A percentile compares a stretch with the other conserved stretches of the same genome.
phyloP scores from a whole-genome alignment of 1,284 basidiomycete genomes.

The Caloboletus firmus region DNA sequence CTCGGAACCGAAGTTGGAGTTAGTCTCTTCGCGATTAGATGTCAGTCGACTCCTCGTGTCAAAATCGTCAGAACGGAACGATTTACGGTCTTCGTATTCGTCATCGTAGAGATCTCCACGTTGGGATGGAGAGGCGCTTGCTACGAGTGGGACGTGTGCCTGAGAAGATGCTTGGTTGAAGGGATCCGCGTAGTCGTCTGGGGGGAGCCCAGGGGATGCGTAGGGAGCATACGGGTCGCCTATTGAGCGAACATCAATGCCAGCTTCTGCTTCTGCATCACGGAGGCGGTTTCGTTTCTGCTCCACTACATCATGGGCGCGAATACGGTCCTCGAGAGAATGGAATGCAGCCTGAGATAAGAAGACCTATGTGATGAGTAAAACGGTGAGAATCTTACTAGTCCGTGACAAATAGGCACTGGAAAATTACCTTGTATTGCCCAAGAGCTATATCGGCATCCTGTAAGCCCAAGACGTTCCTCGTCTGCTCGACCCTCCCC shows the following conservation, averaged over 20 bases:
- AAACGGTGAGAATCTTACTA: slow-evolving; percentile 5
- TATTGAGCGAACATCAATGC: slow-evolving; percentile 65
- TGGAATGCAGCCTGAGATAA: slow-evolving; percentile 88
- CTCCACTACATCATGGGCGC: slow-evolving; percentile 81
- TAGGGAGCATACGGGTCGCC: slow-evolving; percentile 82
- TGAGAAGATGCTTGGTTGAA: slow-evolving; percentile 49
- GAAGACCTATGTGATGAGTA: slow-evolving; percentile 66
- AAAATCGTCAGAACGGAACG: slow-evolving; percentile 72
- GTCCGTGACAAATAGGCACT: slow-evolving; percentile 3
- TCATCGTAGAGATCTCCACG: slow-evolving; percentile 69
- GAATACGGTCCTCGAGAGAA: slow-evolving; percentile 84
- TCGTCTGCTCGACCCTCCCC: slow-evolving; percentile 59
- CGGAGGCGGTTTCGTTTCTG: slow-evolving; percentile 73
- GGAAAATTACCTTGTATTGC: slow-evolving; percentile 62
- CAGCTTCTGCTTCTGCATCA: slow-evolving; percentile 74
- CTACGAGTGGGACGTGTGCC: slow-evolving; percentile 72
- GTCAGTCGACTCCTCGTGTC: slow-evolving; percentile 74
- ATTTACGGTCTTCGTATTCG: slow-evolving; percentile 78
- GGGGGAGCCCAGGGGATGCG: slow-evolving; percentile 47
- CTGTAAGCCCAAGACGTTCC: slow-evolving; percentile 62
- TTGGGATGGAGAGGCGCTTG: slow-evolving; percentile 76
- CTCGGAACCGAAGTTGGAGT: slow-evolving; percentile 82
- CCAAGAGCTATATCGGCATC: slow-evolving; percentile 82
- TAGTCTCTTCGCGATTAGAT: slow-evolving; percentile 72
- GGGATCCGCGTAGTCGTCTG: slow-evolving; percentile 49